These are phyloP conservation scores for Penicillium waksmanii DNA, from an alignment of 495 filamentous ascomycete genomes.

Conservation along the genomic window DNA sequence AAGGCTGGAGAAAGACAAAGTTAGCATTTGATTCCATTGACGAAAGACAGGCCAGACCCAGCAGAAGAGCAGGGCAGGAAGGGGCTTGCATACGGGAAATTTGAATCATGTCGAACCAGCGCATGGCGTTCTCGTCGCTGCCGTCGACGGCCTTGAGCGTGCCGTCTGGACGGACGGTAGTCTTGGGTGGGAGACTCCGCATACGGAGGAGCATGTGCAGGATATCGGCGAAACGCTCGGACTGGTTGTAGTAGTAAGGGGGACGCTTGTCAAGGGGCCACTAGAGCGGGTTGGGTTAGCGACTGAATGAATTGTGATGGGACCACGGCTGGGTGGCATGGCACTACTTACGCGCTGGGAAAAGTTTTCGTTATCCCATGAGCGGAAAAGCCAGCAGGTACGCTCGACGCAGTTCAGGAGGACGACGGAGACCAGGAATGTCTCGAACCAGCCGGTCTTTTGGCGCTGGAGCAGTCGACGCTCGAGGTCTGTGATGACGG, in stretches of 20 bases:
- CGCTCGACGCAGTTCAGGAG: constrained; percentile 81
- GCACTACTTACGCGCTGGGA: constrained; percentile 37
- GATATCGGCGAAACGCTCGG: constrained; percentile 71
- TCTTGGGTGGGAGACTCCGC: constrained; percentile 69
- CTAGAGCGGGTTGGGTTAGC: constrained; percentile 20
- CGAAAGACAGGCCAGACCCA: not conserved
- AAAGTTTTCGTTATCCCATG: constrained; percentile 66
- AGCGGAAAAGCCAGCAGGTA: constrained; percentile 80
- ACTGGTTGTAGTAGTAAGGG: constrained; percentile 67
- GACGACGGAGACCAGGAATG: constrained; percentile 73
- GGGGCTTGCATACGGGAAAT: constrained; percentile 57
- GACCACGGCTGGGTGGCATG: not conserved
- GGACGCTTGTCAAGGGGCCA: constrained; percentile 79
- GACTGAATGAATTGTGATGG: not conserved
- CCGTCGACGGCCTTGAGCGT: constrained; percentile 57
- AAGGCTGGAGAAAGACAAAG: constrained; percentile 27
- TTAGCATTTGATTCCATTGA: constrained; percentile 6
- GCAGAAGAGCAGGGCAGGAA: no score
- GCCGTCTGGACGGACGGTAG: constrained; percentile 51
- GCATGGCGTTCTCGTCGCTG: constrained; percentile 51
- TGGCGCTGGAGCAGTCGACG: constrained; percentile 71
- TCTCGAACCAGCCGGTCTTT: constrained; percentile 72
- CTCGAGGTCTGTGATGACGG: constrained; percentile 75
- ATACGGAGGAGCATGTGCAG: constrained; percentile 76
- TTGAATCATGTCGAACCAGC: constrained; percentile 66